Conservation (phyloP, 179 eudicot genomes). For the Spinacia oleracea region DNA sequence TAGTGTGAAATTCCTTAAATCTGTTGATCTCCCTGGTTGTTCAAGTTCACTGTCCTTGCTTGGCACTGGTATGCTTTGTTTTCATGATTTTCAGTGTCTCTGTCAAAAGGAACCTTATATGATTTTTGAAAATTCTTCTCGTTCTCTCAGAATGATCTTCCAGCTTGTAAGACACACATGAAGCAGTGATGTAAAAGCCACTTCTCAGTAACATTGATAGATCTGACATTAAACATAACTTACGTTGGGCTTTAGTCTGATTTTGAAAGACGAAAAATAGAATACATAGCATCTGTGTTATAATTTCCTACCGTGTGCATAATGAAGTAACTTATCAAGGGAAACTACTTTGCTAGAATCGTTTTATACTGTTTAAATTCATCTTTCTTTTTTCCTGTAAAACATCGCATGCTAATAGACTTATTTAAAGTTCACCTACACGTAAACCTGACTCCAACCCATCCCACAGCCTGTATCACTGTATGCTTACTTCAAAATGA, state of each 20-base stretch:
- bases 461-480: background rate
- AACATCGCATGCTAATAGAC: background rate
- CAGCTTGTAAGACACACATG: background rate
- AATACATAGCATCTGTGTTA: background rate
- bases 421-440: background rate
- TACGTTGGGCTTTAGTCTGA: background rate
- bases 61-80: conserved; percentile 62
- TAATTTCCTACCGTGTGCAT: background rate
- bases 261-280: background rate
- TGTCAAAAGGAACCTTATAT: background rate
- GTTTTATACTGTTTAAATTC: background rate
- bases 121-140: background rate
- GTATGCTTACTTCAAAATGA: background rate
- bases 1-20: conserved; percentile 63
- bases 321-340: too few relatives aligned
- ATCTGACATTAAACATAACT: background rate
- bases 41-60: conserved; percentile 71
- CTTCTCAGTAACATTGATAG: background rate
- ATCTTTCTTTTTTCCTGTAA: background rate
- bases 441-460: background rate
- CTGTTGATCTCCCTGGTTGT: conserved; percentile 70
- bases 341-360: background rate
- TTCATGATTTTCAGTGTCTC: background rate
- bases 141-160: background rate
- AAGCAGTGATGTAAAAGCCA: background rate